Evolutionary conservation across 2,329 filamentous ascomycete species (phyloP), one percentile per base, ranked within the genome.

Genomic region (Aspergillus arachidicola): DNA sequence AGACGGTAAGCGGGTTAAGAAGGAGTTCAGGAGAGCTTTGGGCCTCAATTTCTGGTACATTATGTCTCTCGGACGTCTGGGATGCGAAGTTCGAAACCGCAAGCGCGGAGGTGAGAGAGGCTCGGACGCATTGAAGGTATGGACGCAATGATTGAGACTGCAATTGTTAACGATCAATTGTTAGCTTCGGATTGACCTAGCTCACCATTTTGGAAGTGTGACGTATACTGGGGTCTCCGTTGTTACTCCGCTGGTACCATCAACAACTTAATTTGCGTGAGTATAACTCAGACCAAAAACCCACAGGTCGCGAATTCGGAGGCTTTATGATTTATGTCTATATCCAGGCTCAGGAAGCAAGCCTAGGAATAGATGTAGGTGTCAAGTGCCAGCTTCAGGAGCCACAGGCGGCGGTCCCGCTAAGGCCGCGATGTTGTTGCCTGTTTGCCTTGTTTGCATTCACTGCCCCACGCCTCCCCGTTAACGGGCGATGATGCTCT

Each of bases 51-150:
- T 99, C 95, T 66, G 95, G 95, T 53, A 98, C 94, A 84, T 99
- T 99, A 83, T 98, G 95, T 72, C 95, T 87, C 84, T 99, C 96
- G 60, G 94, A 92, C 53, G 92, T 93, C 82, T 99, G 95, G 57
- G 94, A 98, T 67, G 95, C 94, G 81, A 99, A 99, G 86, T 99
- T 96, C 79, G 93, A 94, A 64, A 96, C 87, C 63, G 93, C 94
- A 71, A 99, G 89, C 69, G 95, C 94, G 68, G 94, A 93, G 46
- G 94, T 98, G 75, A 99, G 86, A 75, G 92, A 96, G 76, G 92
- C 94, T 74, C 95, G 92, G 74, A 98, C 95, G 80, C 92, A 96
- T 85, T 96, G 93, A 71, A 97, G 91, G 82, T 98, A 97, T 62
- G 94, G 94, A 68, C 94, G 92, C 76, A 98, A 87, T 69, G 94